Conservation (phyloP, 2,329 filamentous ascomycete species). For the Colletotrichum karsti region DNA sequence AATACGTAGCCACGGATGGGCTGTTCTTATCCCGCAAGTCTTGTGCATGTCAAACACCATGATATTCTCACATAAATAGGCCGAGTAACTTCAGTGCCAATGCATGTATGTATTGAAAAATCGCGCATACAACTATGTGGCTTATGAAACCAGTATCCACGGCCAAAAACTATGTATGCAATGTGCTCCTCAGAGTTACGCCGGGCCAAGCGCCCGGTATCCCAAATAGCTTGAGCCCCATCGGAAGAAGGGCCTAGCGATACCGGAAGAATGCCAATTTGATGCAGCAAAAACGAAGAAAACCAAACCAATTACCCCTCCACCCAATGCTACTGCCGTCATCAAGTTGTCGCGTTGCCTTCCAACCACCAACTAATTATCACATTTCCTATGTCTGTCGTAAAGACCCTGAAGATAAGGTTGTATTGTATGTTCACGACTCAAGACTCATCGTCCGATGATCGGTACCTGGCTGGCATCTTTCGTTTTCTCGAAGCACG, state of each 20-base stretch:
- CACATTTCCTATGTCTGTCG: not conserved
- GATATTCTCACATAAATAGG: no score
- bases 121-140: not conserved
- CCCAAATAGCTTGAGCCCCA: not conserved
- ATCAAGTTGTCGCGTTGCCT: not conserved
- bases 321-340: not conserved
- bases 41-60: no score
- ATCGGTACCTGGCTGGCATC: conserved; percentile 21
- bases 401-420: not conserved
- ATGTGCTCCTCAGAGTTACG: conserved; percentile 9
- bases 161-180: conserved; percentile 3
- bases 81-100: not conserved
- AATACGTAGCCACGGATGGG: no score
- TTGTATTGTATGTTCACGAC: not conserved
- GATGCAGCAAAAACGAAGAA: not conserved
- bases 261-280: not conserved
- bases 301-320: not conserved
- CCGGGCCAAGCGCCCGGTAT: not conserved
- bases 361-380: not conserved
- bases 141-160: not conserved
- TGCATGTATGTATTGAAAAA: conserved; percentile 1
- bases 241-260: not conserved
- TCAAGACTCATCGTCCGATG: conserved; percentile 15
- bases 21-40: no score
- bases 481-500: conserved; percentile 17